Conservation (phyloP, 257 asterid genomes). For the Capsicum pubescens region DNA sequence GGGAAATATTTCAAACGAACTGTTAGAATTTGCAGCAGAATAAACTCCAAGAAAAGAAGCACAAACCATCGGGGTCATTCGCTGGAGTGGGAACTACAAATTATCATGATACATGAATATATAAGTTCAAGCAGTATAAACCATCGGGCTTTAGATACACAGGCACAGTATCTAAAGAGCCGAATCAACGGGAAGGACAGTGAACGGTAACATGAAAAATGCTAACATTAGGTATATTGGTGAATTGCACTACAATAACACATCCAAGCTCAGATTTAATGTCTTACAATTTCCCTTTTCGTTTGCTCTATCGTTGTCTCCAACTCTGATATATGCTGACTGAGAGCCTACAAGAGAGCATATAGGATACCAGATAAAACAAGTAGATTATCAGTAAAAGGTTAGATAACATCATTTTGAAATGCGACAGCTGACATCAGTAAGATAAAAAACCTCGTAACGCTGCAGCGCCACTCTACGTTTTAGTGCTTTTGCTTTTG, state of each 20-base stretch:
- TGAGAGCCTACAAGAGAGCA: slow-evolving; percentile 72
- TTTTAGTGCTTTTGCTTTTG: slow-evolving; percentile 96
- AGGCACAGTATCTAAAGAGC: neutral
- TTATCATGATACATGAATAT: neutral
- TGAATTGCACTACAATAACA: neutral
- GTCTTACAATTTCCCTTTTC: slow-evolving; percentile 73
- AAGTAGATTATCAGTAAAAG: slow-evolving; percentile 21
- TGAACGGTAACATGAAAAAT: neutral
- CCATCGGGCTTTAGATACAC: neutral
- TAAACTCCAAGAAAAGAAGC: slow-evolving; percentile 22
- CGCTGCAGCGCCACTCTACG: slow-evolving; percentile 97
- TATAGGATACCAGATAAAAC: slow-evolving; percentile 32
- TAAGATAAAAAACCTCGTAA: slow-evolving; percentile 70
- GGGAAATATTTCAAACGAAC: neutral
- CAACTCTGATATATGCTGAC: slow-evolving; percentile 91
- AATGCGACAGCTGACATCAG: slow-evolving; percentile 34
- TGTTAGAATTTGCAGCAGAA: slow-evolving; percentile 2
- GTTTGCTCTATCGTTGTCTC: slow-evolving; percentile 78
- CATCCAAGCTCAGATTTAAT: slow-evolving; percentile 25
- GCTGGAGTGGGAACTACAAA: slow-evolving; percentile 4
- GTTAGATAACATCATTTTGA: slow-evolving; percentile 10
- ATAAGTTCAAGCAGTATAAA: neutral
- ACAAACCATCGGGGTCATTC: neutral
- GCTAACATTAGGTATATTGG: neutral
- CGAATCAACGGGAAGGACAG: neutral